Conservation (phyloP, 768 basidiomycete species). For the Baorangia bicolor region DNA sequence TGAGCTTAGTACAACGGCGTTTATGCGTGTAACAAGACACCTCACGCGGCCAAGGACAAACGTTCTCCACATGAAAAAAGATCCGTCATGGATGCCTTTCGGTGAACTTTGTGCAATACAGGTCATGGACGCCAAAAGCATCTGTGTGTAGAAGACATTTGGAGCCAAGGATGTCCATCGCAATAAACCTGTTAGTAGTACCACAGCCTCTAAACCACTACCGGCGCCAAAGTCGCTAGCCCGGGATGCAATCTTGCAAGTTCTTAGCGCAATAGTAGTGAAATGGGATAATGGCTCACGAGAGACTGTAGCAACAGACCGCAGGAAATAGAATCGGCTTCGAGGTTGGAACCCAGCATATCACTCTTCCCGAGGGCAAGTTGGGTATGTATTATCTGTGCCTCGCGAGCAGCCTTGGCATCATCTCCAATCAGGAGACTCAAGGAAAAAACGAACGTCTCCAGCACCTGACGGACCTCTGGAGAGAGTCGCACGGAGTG, state of each 20-base stretch:
- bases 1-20: background rate
- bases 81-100: constrained; percentile 29
- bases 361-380: constrained; percentile 57
- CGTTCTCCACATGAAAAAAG: constrained; percentile 58
- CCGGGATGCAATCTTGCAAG: constrained; percentile 52
- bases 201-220: constrained; percentile 49
- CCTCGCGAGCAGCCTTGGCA: constrained; percentile 65
- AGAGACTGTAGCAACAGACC: constrained; percentile 60
- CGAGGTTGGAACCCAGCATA: constrained; percentile 54
- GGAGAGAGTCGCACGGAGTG: constrained; percentile 51
- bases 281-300: constrained; percentile 37
- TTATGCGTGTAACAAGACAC: background rate
- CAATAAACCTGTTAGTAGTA: constrained; percentile 53
- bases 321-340: constrained; percentile 64
- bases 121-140: constrained; percentile 61
- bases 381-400: constrained; percentile 71
- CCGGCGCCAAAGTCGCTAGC: constrained; percentile 65
- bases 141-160: constrained; percentile 63
- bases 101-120: constrained; percentile 55
- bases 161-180: constrained; percentile 66
- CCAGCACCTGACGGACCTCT: constrained; percentile 55
- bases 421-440: constrained; percentile 67
- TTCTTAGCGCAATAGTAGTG: background rate
- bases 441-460: constrained; percentile 57
- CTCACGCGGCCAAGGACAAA: constrained; percentile 74